Evolutionary conservation across 2,329 filamentous ascomycete genomes (phyloP).

Genomic region (Colletotrichum sp.): DNA sequence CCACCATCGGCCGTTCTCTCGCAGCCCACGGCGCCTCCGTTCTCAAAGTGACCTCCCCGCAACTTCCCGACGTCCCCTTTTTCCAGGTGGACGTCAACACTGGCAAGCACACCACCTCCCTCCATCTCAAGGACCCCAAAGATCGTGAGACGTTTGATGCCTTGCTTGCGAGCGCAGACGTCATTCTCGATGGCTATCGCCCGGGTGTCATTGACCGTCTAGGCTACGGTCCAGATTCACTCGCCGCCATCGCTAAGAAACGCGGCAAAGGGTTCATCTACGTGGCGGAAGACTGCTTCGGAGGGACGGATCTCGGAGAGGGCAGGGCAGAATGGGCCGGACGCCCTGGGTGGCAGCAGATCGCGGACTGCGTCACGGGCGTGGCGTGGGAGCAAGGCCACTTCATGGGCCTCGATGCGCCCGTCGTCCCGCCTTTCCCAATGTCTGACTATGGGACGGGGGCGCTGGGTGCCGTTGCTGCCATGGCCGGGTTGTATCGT

Average conservation of each 20-base stretch:
- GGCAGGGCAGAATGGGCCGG: slow-evolving; percentile 52
- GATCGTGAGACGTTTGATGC: slow-evolving; percentile 57
- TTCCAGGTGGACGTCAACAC: slow-evolving; percentile 70
- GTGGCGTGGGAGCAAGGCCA: slow-evolving; percentile 55
- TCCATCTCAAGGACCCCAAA: slow-evolving; percentile 55
- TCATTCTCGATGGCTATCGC: slow-evolving; percentile 67
- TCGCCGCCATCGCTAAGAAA: slow-evolving; percentile 50
- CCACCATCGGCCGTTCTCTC: slow-evolving; percentile 67
- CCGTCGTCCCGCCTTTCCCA: slow-evolving; percentile 62
- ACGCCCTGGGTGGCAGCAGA: slow-evolving; percentile 67
- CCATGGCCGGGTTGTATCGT: slow-evolving; percentile 35
- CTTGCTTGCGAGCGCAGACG: slow-evolving; percentile 60
- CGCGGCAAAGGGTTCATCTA: slow-evolving; percentile 64
- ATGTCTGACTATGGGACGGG: slow-evolving; percentile 50
- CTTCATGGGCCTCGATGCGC: slow-evolving; percentile 58
- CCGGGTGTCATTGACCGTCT: slow-evolving; percentile 62
- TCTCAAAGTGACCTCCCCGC: slow-evolving; percentile 65
- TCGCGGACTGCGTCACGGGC: slow-evolving; percentile 63
- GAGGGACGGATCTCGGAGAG: slow-evolving; percentile 49
- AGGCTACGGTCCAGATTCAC: slow-evolving; percentile 57
- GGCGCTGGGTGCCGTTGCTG: slow-evolving; percentile 34
- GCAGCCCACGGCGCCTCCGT: slow-evolving; percentile 73
- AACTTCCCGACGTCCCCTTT: slow-evolving; percentile 65
- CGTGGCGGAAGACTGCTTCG: slow-evolving; percentile 68
- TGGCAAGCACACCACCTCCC: slow-evolving; percentile 63